These are phyloP conservation scores for Ilex paraguariensis DNA, from an alignment of 305 asterid genomes.

Conservation along the genomic window DNA sequence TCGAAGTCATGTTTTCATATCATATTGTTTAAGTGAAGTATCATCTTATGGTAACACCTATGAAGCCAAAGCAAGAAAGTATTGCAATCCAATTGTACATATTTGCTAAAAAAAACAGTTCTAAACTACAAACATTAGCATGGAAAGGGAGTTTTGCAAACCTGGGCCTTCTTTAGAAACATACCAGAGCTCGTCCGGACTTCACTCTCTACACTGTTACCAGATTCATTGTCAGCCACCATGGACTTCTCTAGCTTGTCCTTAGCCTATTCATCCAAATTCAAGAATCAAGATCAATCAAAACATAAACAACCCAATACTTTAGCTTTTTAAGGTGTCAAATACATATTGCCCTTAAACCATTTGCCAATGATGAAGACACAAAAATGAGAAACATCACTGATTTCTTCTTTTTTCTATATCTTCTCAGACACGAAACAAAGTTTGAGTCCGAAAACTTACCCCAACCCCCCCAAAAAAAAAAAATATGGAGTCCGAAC, in stretches of 20 bases:
- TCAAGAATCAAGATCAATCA: constrained; percentile 20
- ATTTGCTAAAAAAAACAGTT: neutral
- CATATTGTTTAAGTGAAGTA: too few relatives aligned
- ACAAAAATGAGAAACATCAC: too few relatives aligned
- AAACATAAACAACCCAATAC: constrained; percentile 1
- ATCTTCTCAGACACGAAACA: too few relatives aligned
- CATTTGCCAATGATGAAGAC: too few relatives aligned
- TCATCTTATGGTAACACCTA: neutral
- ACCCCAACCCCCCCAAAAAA: too few relatives aligned
- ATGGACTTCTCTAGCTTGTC: constrained; percentile 85
- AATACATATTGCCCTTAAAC: too few relatives aligned
- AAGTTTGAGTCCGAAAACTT: too few relatives aligned
- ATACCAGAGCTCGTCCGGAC: constrained; percentile 89
- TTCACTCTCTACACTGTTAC: constrained; percentile 77
- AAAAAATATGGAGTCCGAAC: too few relatives aligned
- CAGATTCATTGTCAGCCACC: constrained; percentile 87
- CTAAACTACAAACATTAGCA: neutral
- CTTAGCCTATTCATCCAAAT: constrained; percentile 55
- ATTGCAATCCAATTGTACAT: neutral
- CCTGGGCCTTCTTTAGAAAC: constrained; percentile 70
- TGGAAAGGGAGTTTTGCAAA: constrained; percentile 17
- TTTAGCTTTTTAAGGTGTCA: too few relatives aligned
- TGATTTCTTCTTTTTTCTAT: too few relatives aligned
- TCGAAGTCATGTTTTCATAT: too few relatives aligned
- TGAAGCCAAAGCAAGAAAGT: neutral